A percentile compares a stretch with the other conserved stretches of the same genome.
Conservation (phyloP, 768 basidiomycete genomes). For the Termitomyces sp. region DNA sequence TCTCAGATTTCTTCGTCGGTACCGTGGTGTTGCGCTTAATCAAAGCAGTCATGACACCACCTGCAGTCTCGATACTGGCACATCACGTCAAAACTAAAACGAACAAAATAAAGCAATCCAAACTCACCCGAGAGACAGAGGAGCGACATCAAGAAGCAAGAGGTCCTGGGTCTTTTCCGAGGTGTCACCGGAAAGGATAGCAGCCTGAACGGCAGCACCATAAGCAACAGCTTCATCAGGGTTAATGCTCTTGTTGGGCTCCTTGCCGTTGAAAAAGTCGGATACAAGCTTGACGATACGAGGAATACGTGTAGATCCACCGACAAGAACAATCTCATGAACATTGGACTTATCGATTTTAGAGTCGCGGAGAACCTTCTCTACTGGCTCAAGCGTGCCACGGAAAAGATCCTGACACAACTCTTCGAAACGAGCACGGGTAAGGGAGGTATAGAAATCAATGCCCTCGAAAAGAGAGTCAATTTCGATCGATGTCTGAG, state of each 20-base stretch:
- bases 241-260: slow-evolving; percentile 99
- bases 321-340: slow-evolving; percentile 96
- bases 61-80: slow-evolving; percentile 91
- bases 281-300: slow-evolving; percentile 96
- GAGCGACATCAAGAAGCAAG: slow-evolving; percentile 90
- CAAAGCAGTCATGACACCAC: slow-evolving; percentile 98
- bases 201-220: slow-evolving; percentile 97
- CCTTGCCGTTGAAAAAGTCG: slow-evolving; percentile 98
- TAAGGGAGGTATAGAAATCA: slow-evolving; percentile 97
- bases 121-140: slow-evolving; percentile 61
- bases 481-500: slow-evolving; percentile 96
- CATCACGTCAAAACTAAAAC: background rate
- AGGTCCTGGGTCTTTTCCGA: slow-evolving; percentile 98
- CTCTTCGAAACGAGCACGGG: slow-evolving; percentile 97
- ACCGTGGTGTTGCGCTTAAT: slow-evolving; percentile 99
- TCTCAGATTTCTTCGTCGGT: slow-evolving; percentile 97
- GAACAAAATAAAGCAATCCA: slow-evolving; percentile 16
- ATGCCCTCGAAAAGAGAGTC: slow-evolving; percentile 97
- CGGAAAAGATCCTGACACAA: slow-evolving; percentile 95
- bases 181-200: slow-evolving; percentile 95
- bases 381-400: slow-evolving; percentile 88
- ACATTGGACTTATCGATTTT: slow-evolving; percentile 97
- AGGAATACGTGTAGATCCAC: slow-evolving; percentile 98
- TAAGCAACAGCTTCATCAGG: slow-evolving; percentile 98
- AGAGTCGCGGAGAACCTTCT: slow-evolving; percentile 96